Percentiles rank a stretch among this genome's conserved stretches.
Evolutionary conservation across 2,329 filamentous ascomycete species (phyloP).

Genomic region (Helminthosporium solani): DNA sequence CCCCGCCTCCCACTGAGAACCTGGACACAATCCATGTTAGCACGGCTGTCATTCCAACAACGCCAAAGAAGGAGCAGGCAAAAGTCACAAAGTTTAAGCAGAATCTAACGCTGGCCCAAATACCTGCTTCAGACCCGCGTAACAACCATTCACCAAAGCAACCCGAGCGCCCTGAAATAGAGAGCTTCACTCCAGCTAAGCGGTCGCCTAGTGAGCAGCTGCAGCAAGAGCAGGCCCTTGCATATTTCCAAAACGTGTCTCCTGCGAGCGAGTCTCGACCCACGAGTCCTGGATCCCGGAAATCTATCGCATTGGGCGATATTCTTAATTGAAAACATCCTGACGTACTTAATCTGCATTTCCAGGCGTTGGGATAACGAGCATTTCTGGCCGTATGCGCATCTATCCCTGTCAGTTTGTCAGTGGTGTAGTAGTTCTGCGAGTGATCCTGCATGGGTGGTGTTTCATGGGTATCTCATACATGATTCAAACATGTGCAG

Average conservation of each 20-base stretch:
- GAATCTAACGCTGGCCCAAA: slow-evolving; percentile 23
- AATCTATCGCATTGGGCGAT: slow-evolving; percentile 1
- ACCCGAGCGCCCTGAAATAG: slow-evolving; percentile 29
- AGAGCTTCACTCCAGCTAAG: slow-evolving; percentile 31
- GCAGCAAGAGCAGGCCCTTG: slow-evolving; percentile 19
- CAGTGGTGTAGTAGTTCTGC: neutral
- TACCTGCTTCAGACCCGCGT: slow-evolving; percentile 32
- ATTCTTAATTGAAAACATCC: slow-evolving; percentile 6
- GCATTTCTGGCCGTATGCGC: neutral
- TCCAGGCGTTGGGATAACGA: slow-evolving; percentile 19
- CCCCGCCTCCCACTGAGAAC: slow-evolving; percentile 16
- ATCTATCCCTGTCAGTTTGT: slow-evolving; percentile 5
- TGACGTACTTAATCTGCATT: slow-evolving; percentile 18
- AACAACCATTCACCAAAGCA: slow-evolving; percentile 34
- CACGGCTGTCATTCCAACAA: slow-evolving; percentile 18
- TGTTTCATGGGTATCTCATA: slow-evolving; percentile 11
- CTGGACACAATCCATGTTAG: slow-evolving; percentile 13
- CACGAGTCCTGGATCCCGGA: slow-evolving; percentile 27
- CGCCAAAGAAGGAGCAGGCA: slow-evolving; percentile 15
- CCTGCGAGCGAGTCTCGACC: slow-evolving; percentile 26
- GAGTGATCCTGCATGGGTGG: slow-evolving; percentile 18
- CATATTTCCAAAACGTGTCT: slow-evolving; percentile 8
- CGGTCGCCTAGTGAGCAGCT: slow-evolving; percentile 32
- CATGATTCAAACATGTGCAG: slow-evolving; percentile 1
- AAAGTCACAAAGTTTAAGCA: slow-evolving; percentile 28